Evolutionary conservation across 345 rosid genomes (phyloP).

Genomic region (Erucastrum elatum): DNA sequence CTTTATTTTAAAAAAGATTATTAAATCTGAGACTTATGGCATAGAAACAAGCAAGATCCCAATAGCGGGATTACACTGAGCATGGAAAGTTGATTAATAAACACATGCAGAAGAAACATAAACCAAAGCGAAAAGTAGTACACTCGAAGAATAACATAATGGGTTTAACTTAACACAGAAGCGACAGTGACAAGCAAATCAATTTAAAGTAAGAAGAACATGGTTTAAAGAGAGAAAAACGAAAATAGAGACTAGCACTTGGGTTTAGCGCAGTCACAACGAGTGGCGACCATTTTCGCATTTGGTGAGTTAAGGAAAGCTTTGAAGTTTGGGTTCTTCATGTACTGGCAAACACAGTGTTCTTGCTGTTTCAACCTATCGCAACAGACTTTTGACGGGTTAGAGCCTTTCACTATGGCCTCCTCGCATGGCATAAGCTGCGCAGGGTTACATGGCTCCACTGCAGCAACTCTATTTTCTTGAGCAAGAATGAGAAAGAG

Average conservation of each 20-base stretch:
- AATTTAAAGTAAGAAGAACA: background rate
- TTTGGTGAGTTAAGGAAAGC: slow-evolving; percentile 67
- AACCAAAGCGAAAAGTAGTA: background rate
- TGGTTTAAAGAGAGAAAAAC: background rate
- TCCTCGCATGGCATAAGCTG: slow-evolving; percentile 66
- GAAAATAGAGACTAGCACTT: slow-evolving; percentile 49
- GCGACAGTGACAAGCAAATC: background rate
- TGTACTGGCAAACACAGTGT: slow-evolving; percentile 84
- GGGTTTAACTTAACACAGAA: background rate
- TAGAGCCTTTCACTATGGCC: slow-evolving; percentile 56
- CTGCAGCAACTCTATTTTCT: slow-evolving; percentile 45
- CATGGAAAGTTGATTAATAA: background rate
- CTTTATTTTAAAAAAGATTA: too few relatives aligned
- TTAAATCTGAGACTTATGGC: too few relatives aligned
- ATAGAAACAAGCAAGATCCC: too few relatives aligned
- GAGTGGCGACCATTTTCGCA: slow-evolving; percentile 71
- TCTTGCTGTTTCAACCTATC: slow-evolving; percentile 62
- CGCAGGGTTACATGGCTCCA: slow-evolving; percentile 56
- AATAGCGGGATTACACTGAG: too few relatives aligned
- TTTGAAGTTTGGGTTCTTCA: slow-evolving; percentile 61
- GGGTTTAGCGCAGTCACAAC: slow-evolving; percentile 77
- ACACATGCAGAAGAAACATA: background rate
- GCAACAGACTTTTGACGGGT: slow-evolving; percentile 67
- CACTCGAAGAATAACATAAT: background rate
- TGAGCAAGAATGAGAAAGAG: slow-evolving; percentile 47